Evolutionary conservation across 805 yeast genomes (phyloP), one percentile per base, ranked within the genome.

Genomic region (Candida sonorensis): DNA sequence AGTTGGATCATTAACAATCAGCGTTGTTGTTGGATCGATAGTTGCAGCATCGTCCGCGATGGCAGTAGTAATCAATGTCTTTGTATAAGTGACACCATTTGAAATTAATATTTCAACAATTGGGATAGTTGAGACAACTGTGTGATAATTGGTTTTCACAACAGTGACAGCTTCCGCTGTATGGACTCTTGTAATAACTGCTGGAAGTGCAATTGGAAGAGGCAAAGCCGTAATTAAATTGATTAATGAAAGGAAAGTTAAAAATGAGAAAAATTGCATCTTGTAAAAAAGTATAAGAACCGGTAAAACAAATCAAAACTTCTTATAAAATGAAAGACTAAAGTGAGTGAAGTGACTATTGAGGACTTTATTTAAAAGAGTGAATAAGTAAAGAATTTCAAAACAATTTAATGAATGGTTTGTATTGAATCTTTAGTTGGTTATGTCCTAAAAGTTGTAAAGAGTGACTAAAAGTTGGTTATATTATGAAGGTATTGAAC

Each of bases 31-130:
- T 30, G 36, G 23, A 26, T 39, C 49, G 21, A 36, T 37, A 19
- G 38, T 37, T 8, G 36, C 24, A 16, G 38, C 34, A 10, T 33
- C 42, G 6, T 38, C 42, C 16, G 45, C 51, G 12, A 69, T 59
- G 15, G 58, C 56, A 29, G 66, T 61, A 21, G 60, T 50, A 9
- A 64, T 57, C 33, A 62, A 49, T 17, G 79, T 74, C 37, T 50
- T 46, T 11, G 78, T 72, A 42, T 62, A 69, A 23, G 75, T 67
- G 25, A 58, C 69, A 29, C 73, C 76, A 46, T 69, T 62, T 7
- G 74, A 69, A 31, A 73, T 63, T 26, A 70, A 57, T 12, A 73
- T 53, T 40, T 71, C 68, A 23, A 73, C 77, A 13, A 75, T 66
- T 17, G 78, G 77, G 37, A 69, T 57, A 41, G 61, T 58, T 13